Evolutionary conservation across 164 flowering plant species (phyloP), one percentile per base, ranked within the genome.

Genomic region (Chloranthus sessilifolius): DNA sequence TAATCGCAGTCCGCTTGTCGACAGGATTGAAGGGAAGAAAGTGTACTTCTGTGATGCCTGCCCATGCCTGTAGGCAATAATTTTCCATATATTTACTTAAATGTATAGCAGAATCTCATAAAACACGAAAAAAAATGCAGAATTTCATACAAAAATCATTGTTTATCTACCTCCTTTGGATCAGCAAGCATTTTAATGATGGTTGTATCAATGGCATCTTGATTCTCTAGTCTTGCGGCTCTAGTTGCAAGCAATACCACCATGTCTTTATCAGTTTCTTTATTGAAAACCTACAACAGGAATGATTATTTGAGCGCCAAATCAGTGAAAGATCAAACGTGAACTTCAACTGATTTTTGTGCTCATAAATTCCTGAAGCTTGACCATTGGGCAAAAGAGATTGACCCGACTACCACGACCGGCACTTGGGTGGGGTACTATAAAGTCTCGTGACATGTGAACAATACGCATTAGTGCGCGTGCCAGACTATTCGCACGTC

Each of bases 1-100:
- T 83, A 35, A 85, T 79, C 39, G 95, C 89, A 37, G 95, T 85
- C 22, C 97, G 77, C 59, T 88, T 88, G 55, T 83, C 91, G 36
- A 81, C 88, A 28, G 95, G 96, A 72, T 88, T 88, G 63, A 88
- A 88, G 16, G 96, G 96, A 20, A 88, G 67, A 60, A 88, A 88
- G 64, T 88, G 96, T 6, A 78, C 78, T 76, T 83, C 91, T 42
- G 47, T 65, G 62, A 88, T 76, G 68, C 76, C 74, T 60, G 82
- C 82, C 14, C 94, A 80, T 43, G 90, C 96, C 94, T 88, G 56
- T 21, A 52, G 40, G 22, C 3, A 48, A 38, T 24, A 40, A 22
- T 4, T 2, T 15, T 38, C 44, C 35, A 45, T 25, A 47, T 21
- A 5, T 14, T 50, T 50, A 3, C n/a, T n/a, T n/a, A n/a, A n/a